Conservation (phyloP, 768 basidiomycete genomes). For the Boletellus ananiceps region DNA sequence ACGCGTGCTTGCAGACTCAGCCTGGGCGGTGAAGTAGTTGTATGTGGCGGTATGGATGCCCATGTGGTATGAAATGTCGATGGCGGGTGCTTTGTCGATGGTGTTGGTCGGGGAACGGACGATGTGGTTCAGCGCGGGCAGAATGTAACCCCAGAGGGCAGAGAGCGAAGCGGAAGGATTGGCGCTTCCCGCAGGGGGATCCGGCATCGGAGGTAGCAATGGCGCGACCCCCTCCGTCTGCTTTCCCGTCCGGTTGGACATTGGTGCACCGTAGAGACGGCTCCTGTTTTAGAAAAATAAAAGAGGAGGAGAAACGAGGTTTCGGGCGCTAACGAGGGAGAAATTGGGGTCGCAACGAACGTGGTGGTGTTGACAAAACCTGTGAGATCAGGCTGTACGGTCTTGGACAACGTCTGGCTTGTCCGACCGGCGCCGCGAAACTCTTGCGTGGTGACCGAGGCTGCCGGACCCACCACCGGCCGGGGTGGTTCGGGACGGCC, state of each 20-base stretch:
- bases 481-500: too few relatives aligned
- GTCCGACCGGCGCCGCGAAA: too few relatives aligned
- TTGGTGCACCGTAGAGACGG: background rate
- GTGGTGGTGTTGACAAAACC: too few relatives aligned
- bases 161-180: constrained; percentile 71
- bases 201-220: constrained; percentile 39
- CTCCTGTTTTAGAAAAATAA: background rate
- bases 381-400: too few relatives aligned
- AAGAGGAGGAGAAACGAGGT: background rate
- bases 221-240: constrained; percentile 16
- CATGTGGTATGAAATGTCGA: constrained; percentile 69
- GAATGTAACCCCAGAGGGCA: constrained; percentile 69
- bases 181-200: constrained; percentile 58
- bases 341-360: too few relatives aligned
- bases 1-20: constrained; percentile 39
- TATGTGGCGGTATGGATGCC: constrained; percentile 80
- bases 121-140: constrained; percentile 74
- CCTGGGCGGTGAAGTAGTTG: constrained; percentile 69
- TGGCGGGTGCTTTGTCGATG: constrained; percentile 57
- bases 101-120: constrained; percentile 63
- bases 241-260: constrained; percentile 33
- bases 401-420: too few relatives aligned
- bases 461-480: too few relatives aligned
- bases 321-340: constrained; percentile 5
- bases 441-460: too few relatives aligned